Base-by-base conservation (phyloP, 805 yeast species). In the Candida montana region DNA sequence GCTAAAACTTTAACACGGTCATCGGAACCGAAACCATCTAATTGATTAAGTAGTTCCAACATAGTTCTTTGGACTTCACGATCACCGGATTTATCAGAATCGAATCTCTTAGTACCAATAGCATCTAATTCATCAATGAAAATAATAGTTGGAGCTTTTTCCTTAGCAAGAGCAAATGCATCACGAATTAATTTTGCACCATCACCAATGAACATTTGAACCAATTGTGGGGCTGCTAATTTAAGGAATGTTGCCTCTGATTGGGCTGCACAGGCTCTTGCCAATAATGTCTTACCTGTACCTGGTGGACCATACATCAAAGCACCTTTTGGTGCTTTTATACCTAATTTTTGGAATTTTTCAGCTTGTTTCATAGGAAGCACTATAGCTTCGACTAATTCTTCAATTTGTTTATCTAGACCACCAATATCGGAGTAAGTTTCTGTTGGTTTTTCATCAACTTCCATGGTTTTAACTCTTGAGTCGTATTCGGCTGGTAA, bases 231-330 rank as follows among this genome's bases (percentile, higher is more conserved):
- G 29, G 98, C 99, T 1, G 97, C 98, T 42, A 93, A 75, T 61
- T 95, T 87, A 61, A 93, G 73, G 63, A 93, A 93, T 0, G 99
- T 93, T 13, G 99, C 99, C 64, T 90, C 89, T 1, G 98, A 87
- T 64, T 93, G 98, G 41, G 97, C 96, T 19, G 99, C 99, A 69
- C 97, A 95, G 2, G 99, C 99, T 62, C 96, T 81, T 9, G 99
- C 99, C 52, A 93, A 73, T 47, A 93, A 71, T 2, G 99, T 93
- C 67, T 93, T 93, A 63, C 99, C 99, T 2, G 99, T 93, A 63
- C 99, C 99, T 40, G 99, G 99, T 8, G 99, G 98, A 29, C 99
- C 99, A 62, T 93, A 93, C 90, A 93, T 88, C 40, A 93, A 72
- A 4, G 96, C 98, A 63, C 99, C 99, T 64, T 93, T 93, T 45